phyloP scores from a whole-genome alignment of 2,329 filamentous ascomycete genomes.

The Clonostachys chloroleuca region DNA sequence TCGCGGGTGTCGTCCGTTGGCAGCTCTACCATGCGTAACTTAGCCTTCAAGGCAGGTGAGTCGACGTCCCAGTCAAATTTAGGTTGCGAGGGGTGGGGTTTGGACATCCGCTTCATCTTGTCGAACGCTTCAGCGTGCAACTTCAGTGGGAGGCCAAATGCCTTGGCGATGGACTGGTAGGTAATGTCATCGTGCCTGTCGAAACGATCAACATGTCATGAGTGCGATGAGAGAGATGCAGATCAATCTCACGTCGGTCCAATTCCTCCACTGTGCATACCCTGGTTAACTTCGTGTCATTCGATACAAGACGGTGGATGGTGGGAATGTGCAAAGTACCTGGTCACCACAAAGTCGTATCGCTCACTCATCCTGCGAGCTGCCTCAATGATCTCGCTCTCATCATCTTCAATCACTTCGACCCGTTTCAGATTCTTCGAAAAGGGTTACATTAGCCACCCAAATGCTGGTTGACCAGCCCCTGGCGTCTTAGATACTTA shows the following conservation, averaged over 20 bases:
- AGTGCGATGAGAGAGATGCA: not conserved
- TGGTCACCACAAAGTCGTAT: constrained; percentile 95
- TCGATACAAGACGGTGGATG: not conserved
- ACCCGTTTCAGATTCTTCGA: constrained; percentile 69
- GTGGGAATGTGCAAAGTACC: constrained; percentile 24
- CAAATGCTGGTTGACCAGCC: too few relatives aligned
- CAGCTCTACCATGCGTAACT: constrained; percentile 85
- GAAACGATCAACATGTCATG: constrained; percentile 7
- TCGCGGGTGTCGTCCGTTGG: constrained; percentile 68
- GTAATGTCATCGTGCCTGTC: constrained; percentile 93
- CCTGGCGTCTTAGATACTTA: constrained; percentile 20
- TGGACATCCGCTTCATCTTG: constrained; percentile 79
- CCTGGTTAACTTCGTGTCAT: not conserved
- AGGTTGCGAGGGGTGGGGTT: constrained; percentile 66
- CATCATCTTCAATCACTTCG: constrained; percentile 92
- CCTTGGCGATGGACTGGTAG: constrained; percentile 88
- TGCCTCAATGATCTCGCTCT: constrained; percentile 84
- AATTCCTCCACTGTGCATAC: constrained; percentile 69
- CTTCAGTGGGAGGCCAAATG: constrained; percentile 72
- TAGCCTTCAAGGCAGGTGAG: constrained; percentile 72
- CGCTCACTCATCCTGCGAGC: constrained; percentile 79
- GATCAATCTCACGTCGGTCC: constrained; percentile 72
- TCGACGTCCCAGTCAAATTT: constrained; percentile 83
- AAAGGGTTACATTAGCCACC: too few relatives aligned
- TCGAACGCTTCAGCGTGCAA: constrained; percentile 73